Conservation (phyloP, 2,329 filamentous ascomycete species). For the Fusarium robinianum region DNA sequence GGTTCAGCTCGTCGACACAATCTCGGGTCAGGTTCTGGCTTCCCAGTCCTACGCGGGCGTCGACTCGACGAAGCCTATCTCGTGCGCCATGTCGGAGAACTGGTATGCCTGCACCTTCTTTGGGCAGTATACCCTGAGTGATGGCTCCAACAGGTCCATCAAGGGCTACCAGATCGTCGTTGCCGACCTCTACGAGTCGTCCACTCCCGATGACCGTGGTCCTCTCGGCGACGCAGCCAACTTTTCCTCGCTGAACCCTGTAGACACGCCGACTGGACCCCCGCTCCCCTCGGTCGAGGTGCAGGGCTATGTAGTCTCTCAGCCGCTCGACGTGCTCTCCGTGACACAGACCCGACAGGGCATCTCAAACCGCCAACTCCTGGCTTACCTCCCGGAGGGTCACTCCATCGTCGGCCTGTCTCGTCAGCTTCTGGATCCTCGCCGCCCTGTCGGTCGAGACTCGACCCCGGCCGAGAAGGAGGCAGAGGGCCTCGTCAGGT, state of each 20-base stretch:
- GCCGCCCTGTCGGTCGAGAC: slow-evolving; percentile 83
- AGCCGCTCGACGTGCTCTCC: slow-evolving; percentile 76
- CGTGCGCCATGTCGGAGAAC: slow-evolving; percentile 86
- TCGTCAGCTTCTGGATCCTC: slow-evolving; percentile 78
- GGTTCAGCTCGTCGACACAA: slow-evolving; percentile 81
- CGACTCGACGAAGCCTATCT: slow-evolving; percentile 73
- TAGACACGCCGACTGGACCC: slow-evolving; percentile 58
- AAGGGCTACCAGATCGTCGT: slow-evolving; percentile 87
- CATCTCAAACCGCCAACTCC: slow-evolving; percentile 80
- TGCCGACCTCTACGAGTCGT: slow-evolving; percentile 88
- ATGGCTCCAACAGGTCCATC: slow-evolving; percentile 59
- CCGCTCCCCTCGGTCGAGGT: slow-evolving; percentile 75
- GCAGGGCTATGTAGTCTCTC: slow-evolving; percentile 79
- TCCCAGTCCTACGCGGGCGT: slow-evolving; percentile 72
- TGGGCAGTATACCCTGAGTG: slow-evolving; percentile 61
- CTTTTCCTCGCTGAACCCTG: slow-evolving; percentile 75
- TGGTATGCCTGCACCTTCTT: slow-evolving; percentile 91
- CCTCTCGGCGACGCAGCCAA: slow-evolving; percentile 71
- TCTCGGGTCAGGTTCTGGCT: slow-evolving; percentile 80
- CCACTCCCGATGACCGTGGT: slow-evolving; percentile 81
- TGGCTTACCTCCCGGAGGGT: slow-evolving; percentile 75
- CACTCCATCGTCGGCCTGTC: slow-evolving; percentile 81
- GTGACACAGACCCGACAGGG: slow-evolving; percentile 92
- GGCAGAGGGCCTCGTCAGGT: slow-evolving; percentile 76
- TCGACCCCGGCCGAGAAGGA: slow-evolving; percentile 77